Percentiles rank a stretch among this genome's conserved stretches.
These are phyloP conservation scores for Plasmopara halstedii DNA, from an alignment of 352 stramenopile species.

Conservation along the genomic window DNA sequence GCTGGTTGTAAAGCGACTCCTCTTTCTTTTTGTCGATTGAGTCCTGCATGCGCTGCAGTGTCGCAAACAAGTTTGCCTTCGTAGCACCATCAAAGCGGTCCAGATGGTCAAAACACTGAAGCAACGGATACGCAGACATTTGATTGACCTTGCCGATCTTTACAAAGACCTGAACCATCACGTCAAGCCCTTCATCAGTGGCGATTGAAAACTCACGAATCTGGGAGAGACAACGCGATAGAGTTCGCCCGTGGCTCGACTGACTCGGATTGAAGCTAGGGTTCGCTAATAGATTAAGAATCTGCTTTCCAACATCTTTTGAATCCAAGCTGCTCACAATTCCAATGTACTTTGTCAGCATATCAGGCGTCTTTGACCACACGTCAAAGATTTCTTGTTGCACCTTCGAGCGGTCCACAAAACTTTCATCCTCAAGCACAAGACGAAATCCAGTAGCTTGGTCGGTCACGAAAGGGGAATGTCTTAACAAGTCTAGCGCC, in stretches of 20 bases:
- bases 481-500: constrained; percentile 49
- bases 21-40: constrained; percentile 76
- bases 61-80: constrained; percentile 41
- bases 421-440: constrained; percentile 55
- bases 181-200: constrained; percentile 65
- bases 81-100: constrained; percentile 57
- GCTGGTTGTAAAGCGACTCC: constrained; percentile 79
- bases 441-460: constrained; percentile 53
- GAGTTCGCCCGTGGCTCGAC: constrained; percentile 61
- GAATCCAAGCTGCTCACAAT: constrained; percentile 61
- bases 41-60: constrained; percentile 63
- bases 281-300: constrained; percentile 52
- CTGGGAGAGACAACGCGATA: constrained; percentile 58
- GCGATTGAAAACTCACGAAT: constrained; percentile 67
- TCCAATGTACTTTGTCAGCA: constrained; percentile 74
- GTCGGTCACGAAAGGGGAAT: constrained; percentile 64
- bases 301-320: constrained; percentile 61
- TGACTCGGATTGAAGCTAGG: constrained; percentile 70
- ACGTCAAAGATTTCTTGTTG: constrained; percentile 65
- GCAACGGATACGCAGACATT: constrained; percentile 73
- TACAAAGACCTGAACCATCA: constrained; percentile 63
- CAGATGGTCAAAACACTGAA: constrained; percentile 77
- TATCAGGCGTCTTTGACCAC: constrained; percentile 64
- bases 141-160: constrained; percentile 84
- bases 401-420: constrained; percentile 45